Evolutionary conservation across 2,329 filamentous ascomycete genomes (phyloP).

Genomic region (Colletotrichum truncatum): DNA sequence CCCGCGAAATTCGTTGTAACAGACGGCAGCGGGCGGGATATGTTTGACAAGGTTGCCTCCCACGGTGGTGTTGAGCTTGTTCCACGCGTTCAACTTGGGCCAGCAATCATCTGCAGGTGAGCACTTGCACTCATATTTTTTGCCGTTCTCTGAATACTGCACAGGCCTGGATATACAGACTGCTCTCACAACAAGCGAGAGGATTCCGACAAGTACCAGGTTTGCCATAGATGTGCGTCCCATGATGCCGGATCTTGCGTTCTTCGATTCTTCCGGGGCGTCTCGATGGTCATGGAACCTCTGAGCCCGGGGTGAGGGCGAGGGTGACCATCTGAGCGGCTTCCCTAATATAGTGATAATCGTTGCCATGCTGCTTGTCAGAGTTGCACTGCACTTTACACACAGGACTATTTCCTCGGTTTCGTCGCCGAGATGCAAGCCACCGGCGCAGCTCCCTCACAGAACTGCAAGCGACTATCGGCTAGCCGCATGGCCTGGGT

Average conservation of each 20-base stretch:
- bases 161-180: background rate
- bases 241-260: background rate
- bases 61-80: slow-evolving; percentile 55
- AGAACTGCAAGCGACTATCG: background rate
- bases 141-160: slow-evolving; percentile 15
- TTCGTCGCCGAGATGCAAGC: background rate
- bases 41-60: slow-evolving; percentile 57
- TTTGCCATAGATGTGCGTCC: background rate
- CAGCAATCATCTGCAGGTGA: slow-evolving; percentile 60
- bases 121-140: slow-evolving; percentile 47
- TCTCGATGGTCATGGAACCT: background rate
- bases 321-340: background rate
- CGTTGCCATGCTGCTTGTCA: slow-evolving; percentile 21
- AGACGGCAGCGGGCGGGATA: slow-evolving; percentile 55
- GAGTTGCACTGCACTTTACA: background rate
- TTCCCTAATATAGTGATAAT: background rate
- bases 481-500: slow-evolving; percentile 17
- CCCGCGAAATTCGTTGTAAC: slow-evolving; percentile 43
- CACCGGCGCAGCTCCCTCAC: slow-evolving; percentile 8
- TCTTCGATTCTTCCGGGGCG: background rate
- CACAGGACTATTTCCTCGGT: background rate
- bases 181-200: background rate
- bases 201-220: background rate
- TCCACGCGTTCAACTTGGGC: slow-evolving; percentile 54
- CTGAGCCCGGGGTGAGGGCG: background rate